Percentiles rank a stretch among this genome's conserved stretches.
phyloP scores from a whole-genome alignment of 257 asterid species.

The Mitragyna speciosa region DNA sequence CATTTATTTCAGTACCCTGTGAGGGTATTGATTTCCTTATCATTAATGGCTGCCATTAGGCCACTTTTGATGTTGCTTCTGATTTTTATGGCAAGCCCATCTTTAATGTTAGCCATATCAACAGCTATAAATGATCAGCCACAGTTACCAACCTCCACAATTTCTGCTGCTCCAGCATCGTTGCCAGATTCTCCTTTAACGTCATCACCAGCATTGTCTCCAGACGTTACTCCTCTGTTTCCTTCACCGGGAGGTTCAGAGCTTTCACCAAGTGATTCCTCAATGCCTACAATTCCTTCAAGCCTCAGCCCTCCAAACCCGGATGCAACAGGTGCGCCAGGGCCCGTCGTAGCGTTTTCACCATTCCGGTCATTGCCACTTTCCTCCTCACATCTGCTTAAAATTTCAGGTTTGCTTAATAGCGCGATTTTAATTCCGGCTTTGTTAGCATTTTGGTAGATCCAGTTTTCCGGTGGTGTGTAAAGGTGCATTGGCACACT shows the following conservation, averaged over 20 bases:
- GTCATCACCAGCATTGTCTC: slow-evolving; percentile 58
- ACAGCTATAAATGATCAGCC: slow-evolving; percentile 5
- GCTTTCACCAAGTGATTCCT: slow-evolving; percentile 67
- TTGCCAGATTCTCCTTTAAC: slow-evolving; percentile 63
- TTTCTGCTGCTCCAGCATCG: slow-evolving; percentile 83
- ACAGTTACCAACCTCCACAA: slow-evolving; percentile 53
- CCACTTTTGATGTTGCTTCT: slow-evolving; percentile 26
- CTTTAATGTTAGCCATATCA: slow-evolving; percentile 18
- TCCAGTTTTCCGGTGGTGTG: slow-evolving; percentile 24
- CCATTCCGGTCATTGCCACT: slow-evolving; percentile 45
- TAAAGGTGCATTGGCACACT: slow-evolving; percentile 6
- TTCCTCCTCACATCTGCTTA: slow-evolving; percentile 40
- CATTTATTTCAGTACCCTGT: slow-evolving; percentile 22
- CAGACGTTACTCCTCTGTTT: slow-evolving; percentile 72
- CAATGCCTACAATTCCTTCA: slow-evolving; percentile 74
- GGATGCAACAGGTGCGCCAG: slow-evolving; percentile 55
- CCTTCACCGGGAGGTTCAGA: slow-evolving; percentile 74
- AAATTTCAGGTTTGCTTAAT: slow-evolving; percentile 20
- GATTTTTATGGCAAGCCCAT: slow-evolving; percentile 30
- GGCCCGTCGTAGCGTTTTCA: slow-evolving; percentile 48
- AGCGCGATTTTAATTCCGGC: slow-evolving; percentile 30
- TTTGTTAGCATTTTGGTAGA: slow-evolving; percentile 33
- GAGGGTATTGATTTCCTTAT: slow-evolving; percentile 17
- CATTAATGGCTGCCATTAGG: slow-evolving; percentile 48
- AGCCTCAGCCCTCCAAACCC: slow-evolving; percentile 99